Base-by-base conservation (phyloP, 352 stramenopile species). In the Globisporangium abappressorium region DNA sequence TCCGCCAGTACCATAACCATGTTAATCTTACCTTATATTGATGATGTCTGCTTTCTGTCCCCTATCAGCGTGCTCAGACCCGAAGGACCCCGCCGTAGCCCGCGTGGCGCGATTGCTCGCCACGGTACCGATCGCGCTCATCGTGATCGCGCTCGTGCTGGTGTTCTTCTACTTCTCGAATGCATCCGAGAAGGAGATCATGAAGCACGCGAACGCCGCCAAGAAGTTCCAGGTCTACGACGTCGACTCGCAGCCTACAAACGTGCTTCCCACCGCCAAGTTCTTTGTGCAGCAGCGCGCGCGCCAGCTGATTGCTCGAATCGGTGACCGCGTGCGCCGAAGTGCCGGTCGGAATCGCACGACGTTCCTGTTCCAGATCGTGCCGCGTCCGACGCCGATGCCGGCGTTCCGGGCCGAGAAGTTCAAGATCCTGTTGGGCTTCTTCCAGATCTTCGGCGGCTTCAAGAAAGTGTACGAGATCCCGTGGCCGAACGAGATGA, bases 401-500 rank as follows among this genome's bases (percentile, higher is more conserved):
- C 72, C 80, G 18, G 24, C 69, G 12, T 81, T 85, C 43, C 76
- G 80, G 9, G 71, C 82, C 3, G 85, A 93, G 34, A 93, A 93
- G 60, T 85, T 93, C 57, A 93, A 93, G 72, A 93, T 93, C 41
- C 61, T 93, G 66, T 65, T 93, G 14, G 81, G 76, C 11, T 93
- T 91, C 65, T 91, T 93, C 64, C 85, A 93, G 66, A 76, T 93
- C 38, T 82, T 93, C 55, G 81, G 82, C 2, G 79, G 82, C 51
- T 90, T 91, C 64, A 91, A 93, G 57, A 79, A 85, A 38, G 72
- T 85, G 7, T 93, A 93, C 63, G 80, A 91, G 63, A 89, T 93
- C 38, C 75, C 79, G 41, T 93, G 81, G 85, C 81, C 85, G 2
- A 72, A 78, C 41, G 72, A 70, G 1, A 84, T 91, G 77, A 88